A percentile compares a stretch with the other conserved stretches of the same genome.
phyloP scores from a whole-genome alignment of 768 basidiomycete genomes.

The Tricholomella constricta region DNA sequence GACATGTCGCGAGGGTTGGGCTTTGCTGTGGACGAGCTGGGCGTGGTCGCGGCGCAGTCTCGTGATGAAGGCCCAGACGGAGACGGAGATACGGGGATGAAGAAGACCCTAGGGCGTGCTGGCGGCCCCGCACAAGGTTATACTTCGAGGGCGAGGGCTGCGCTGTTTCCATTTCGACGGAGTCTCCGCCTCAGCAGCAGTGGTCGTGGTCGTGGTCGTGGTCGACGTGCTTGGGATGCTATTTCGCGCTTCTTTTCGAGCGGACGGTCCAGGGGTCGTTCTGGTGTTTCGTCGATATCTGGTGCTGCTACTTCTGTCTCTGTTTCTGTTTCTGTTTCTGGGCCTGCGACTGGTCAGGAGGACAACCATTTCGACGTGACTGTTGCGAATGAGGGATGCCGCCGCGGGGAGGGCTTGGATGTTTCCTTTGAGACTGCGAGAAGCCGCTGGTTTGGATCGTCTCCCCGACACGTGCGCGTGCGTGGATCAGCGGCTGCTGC shows the following conservation, averaged over 20 bases:
- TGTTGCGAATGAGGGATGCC: neutral
- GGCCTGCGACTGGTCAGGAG: neutral
- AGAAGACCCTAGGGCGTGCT: neutral
- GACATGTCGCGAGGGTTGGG: neutral
- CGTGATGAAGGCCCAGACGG: neutral
- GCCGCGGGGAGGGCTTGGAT: conserved; percentile 13
- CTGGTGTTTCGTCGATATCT: neutral
- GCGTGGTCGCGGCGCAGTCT: neutral
- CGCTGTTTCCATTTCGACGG: conserved; percentile 1
- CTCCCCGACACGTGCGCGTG: neutral
- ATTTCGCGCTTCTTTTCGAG: conserved; percentile 7
- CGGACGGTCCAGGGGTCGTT: neutral
- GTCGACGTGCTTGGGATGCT: conserved; percentile 9
- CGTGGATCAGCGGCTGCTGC: too few species aligned
- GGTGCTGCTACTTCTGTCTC: neutral
- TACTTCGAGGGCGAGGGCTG: conserved; percentile 1
- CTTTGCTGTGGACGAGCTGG: conserved; percentile 1
- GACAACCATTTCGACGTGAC: neutral
- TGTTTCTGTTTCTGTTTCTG: neutral
- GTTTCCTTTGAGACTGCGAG: conserved; percentile 2
- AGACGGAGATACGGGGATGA: neutral
- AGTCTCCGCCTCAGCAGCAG: neutral
- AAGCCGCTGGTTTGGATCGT: conserved; percentile 9
- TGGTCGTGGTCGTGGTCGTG: neutral
- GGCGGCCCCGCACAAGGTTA: neutral